A percentile compares a stretch with the other conserved stretches of the same genome.
Evolutionary conservation across 2,329 filamentous ascomycete genomes (phyloP).

Genomic region (Aureobasidium namibiae): DNA sequence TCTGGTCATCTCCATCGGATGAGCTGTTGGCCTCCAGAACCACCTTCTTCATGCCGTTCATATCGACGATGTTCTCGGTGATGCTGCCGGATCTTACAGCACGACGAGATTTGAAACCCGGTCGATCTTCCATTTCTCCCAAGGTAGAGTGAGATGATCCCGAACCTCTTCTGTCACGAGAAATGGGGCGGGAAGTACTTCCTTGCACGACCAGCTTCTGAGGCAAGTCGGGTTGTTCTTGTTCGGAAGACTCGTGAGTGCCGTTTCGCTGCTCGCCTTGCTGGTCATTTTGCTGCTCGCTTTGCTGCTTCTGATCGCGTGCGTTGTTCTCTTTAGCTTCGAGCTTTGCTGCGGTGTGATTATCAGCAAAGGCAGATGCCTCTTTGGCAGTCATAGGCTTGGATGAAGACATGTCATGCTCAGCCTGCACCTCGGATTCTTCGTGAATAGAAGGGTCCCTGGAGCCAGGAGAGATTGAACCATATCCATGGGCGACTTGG

Average conservation of each 20-base stretch:
- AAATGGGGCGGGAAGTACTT: slow-evolving; percentile 12
- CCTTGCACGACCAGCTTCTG: slow-evolving; percentile 11
- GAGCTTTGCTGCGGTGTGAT: slow-evolving; percentile 5
- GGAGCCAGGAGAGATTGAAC: slow-evolving; percentile 27
- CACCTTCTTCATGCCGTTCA: slow-evolving; percentile 66
- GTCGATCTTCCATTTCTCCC: slow-evolving; percentile 21
- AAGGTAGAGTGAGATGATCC: slow-evolving; percentile 12
- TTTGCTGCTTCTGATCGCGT: background rate
- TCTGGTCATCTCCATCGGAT: slow-evolving; percentile 36
- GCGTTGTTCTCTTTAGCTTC: background rate
- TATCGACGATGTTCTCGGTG: slow-evolving; percentile 68
- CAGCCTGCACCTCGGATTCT: background rate
- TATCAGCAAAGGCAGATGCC: slow-evolving; percentile 14
- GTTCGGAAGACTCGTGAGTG: slow-evolving; percentile 1
- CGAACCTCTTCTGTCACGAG: slow-evolving; percentile 10
- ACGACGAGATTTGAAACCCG: slow-evolving; percentile 20
- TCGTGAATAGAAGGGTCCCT: background rate
- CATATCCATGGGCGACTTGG: slow-evolving; percentile 38
- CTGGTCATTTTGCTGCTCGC: background rate
- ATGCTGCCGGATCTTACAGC: slow-evolving; percentile 64
- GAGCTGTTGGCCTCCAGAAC: slow-evolving; percentile 62
- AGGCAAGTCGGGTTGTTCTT: slow-evolving; percentile 12
- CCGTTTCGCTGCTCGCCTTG: too few relatives aligned
- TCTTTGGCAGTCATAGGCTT: slow-evolving; percentile 15
- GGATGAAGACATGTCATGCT: background rate